Base-by-base conservation (phyloP, 192 early-diverging fungal species). In the Podila epigama region DNA sequence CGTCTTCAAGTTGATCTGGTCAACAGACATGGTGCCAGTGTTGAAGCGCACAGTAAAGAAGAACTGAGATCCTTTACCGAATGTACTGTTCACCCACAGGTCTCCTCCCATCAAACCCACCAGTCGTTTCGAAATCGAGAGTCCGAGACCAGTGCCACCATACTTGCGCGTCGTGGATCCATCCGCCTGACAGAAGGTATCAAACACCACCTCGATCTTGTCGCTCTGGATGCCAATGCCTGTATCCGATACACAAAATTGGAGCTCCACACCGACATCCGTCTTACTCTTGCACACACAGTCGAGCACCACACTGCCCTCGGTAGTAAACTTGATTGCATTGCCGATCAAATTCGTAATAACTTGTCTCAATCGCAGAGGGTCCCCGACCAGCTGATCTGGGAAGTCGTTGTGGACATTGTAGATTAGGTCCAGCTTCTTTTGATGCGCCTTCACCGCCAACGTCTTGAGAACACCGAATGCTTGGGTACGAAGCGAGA, bases 201-300 rank as follows among this genome's bases (percentile, higher is more conserved):
- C 89, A 70, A 96, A 96, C 20, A 94, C 87, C 22, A 92, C 82
- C 35, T 84, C 71, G 44, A 91, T 84, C 63, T 93, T 94, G 41
- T 93, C 92, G 52, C 86, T 86, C 48, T 89, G 83, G 61, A 96
- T 94, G 28, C 94, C 94, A 39, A 96, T 96, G 34, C 94, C 94
- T 4, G 92, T 92, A 55, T 96, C 94, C 16, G 79, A 81, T 37
- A 96, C 90, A 57, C 84, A 85, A 51, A 95, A 85, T 44, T 89
- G 83, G 12, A 95, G 71, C 32, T 79, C 78, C n/a, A 91, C 79
- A 22, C 79, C 62, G 32, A 81, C 81, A 57, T 69, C 71, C 0
- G 81, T 68, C 25, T 58, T 66, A 40, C 35, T 59, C 58, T 48
- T 58, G 34, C 75, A 80, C 32, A 91, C 60, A 18, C 80, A 80